Base-by-base conservation (phyloP, 805 yeast species). In the Torulaspora quercuum region DNA sequence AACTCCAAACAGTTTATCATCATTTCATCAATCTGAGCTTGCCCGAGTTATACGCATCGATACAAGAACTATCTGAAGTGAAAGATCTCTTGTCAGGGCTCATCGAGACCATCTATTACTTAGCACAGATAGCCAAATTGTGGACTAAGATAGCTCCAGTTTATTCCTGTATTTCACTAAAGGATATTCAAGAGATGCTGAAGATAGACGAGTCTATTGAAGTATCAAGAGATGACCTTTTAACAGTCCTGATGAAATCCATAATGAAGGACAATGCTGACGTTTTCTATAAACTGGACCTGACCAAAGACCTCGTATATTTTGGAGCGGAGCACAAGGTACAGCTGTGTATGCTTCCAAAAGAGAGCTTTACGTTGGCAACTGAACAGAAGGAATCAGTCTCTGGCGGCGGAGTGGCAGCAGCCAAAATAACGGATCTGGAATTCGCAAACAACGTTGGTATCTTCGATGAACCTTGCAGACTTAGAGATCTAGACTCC, bases 261-360 rank as follows among this genome's bases (percentile, higher is more conserved):
- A 46, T 54, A 17, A 44, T 53, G 47, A 50, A 52, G 27, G 48
- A 46, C 27, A 44, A 49, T n/a, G 53, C 60, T 2, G 39, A 37
- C 6, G 45, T 50, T 4, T 57, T 41, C 37, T 58, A 52, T 43
- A 57, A 55, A 34, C 48, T 58, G 8, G 61, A 58, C 37, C 44
- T 58, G 4, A 50, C 48, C 3, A 35, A 33, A 10, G 61, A 55
- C 32, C 32, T 55, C 14, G 49, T 59, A 1, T 49, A 44, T 35
- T 57, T 57, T 29, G 63, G 63, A 3, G 50, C 45, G 13, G 53
- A 51, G 19, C 39, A 50, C 41, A 46, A 42, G 29, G 42, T 35
- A 5, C 50, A 48, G 18, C 36, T 53, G 21, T 33, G 50, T 4
- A 28, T 36, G 24, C 32, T 37, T 22, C 39, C 50, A 2, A 44